phyloP scores from a whole-genome alignment of 352 stramenopile genomes.

The Globisporangium cylindrosporum region DNA sequence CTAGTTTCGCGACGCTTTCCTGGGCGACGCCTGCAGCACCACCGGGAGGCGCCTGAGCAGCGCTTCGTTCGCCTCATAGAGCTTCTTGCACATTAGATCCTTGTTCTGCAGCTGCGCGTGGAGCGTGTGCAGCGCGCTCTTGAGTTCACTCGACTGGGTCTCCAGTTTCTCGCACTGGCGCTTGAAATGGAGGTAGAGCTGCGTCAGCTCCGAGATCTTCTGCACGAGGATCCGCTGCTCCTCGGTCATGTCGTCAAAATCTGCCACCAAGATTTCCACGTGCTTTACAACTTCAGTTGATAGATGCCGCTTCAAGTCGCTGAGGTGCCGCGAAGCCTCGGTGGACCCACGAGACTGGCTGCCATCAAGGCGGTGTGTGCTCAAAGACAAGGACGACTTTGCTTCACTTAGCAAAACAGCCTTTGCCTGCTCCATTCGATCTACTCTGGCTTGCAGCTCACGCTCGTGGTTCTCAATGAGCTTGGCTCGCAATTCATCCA shows the following conservation, averaged over 20 bases:
- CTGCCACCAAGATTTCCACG: conserved; percentile 39
- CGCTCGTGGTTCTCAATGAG: conserved; percentile 27
- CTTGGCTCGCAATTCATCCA: conserved; percentile 32
- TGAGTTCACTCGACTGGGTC: conserved; percentile 30
- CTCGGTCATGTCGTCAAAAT: conserved; percentile 59
- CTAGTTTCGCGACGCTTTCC: background rate
- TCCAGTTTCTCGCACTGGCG: conserved; percentile 43
- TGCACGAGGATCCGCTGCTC: conserved; percentile 51
- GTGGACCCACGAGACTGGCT: background rate
- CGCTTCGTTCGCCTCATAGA: conserved; percentile 66
- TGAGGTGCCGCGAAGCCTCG: conserved; percentile 23
- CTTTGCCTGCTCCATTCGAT: conserved; percentile 43
- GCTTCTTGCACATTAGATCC: conserved; percentile 50
- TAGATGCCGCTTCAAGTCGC: conserved; percentile 42
- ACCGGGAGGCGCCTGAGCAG: conserved; percentile 42
- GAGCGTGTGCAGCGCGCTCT: conserved; percentile 29
- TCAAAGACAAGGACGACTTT: conserved; percentile 31
- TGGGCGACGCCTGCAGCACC: conserved; percentile 9
- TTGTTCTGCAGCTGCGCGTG: conserved; percentile 48
- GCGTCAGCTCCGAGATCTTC: conserved; percentile 60
- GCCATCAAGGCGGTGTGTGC: background rate
- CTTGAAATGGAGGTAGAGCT: conserved; percentile 61
- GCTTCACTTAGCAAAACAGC: conserved; percentile 46
- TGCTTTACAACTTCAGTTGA: conserved; percentile 45
- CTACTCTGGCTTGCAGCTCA: conserved; percentile 44